Percentiles rank a stretch among this genome's conserved stretches.
Evolutionary conservation across 1,139 yeast species (phyloP).

Genomic region (Blastobotrys malaysiensis): DNA sequence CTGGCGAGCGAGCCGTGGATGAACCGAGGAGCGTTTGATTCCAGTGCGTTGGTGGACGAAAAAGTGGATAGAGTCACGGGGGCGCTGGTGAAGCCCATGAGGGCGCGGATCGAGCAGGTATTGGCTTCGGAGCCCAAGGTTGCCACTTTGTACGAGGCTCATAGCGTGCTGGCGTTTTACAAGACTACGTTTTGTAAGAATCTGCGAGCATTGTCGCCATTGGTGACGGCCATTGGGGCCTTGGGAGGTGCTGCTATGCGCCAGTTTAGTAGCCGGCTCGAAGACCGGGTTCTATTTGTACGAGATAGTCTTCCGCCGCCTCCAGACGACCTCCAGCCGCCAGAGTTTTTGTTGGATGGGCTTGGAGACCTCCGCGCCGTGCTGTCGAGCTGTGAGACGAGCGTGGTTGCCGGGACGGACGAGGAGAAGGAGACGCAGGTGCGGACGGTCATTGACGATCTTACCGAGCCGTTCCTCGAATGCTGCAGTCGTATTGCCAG

Average conservation of each 20-base stretch:
- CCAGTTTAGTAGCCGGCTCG: constrained; percentile 30
- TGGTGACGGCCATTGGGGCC: constrained; percentile 24
- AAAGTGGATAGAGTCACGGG: constrained; percentile 44
- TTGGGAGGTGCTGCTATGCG: constrained; percentile 25
- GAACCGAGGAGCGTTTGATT: constrained; percentile 22
- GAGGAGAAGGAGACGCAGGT: constrained; percentile 11
- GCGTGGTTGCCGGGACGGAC: constrained; percentile 26
- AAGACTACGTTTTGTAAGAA: constrained; percentile 58
- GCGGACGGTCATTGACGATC: constrained; percentile 29
- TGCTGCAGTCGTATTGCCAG: constrained; percentile 30
- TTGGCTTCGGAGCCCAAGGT: constrained; percentile 61
- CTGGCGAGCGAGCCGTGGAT: constrained; percentile 28
- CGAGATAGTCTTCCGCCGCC: constrained; percentile 15
- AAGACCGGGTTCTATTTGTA: constrained; percentile 22
- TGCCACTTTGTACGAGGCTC: constrained; percentile 50
- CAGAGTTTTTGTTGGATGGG: constrained; percentile 33
- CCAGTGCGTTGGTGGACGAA: constrained; percentile 24
- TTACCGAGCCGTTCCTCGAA: constrained; percentile 34
- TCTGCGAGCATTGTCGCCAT: constrained; percentile 17
- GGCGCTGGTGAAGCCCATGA: constrained; percentile 46
- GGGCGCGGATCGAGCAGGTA: constrained; percentile 56
- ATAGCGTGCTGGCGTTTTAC: constrained; percentile 62
- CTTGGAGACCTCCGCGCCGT: constrained; percentile 33
- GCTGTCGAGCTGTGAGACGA: constrained; percentile 33
- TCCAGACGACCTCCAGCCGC: constrained; percentile 31